Evolutionary conservation across 371 early-diverging fungal genomes (phyloP), one percentile per base, ranked within the genome.

Genomic region (Nematocida sp.): DNA sequence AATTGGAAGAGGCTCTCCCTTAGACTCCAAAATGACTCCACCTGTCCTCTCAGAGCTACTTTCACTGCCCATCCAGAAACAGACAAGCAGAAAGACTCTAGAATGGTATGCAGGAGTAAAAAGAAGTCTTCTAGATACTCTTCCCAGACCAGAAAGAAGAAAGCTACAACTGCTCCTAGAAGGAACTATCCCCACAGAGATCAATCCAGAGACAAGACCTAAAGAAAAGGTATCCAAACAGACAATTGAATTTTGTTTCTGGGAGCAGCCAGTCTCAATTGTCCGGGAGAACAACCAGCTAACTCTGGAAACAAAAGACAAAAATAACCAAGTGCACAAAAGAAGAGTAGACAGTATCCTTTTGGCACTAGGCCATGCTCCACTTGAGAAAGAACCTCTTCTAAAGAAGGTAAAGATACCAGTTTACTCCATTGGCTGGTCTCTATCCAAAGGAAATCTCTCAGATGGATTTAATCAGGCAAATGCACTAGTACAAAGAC

Each of bases 21-120:
- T 38, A 3, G 7, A 23, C 0, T 21, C 74, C 9, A 57, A 43
- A 23, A 60, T 70, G 21, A 70, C 74, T 31, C 32, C 9, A 19
- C 51, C 74, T 29, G 74, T 70, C 11, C 74, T 70, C 15, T 7
- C 74, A 7, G 47, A 70, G 53, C 17, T 57, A n/a, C 31, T 70
- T 27, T 25, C n/a, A 4, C 27, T 17, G 4, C 54, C 54, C 13
- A 11, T 54, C 9, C 29, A 54, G 37, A 35, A 11, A 51, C 13
- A n/a, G 51, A 13, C 13, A 7, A n/a, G n/a, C 13, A 21, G 25
- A 9, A 7, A 27, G 25, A 13, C 25, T 7, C 51, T n/a, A 9
- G 21, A 7, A 27, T 54, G 54, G 31, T 32, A 31, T 34, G 19
- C 9, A 25, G 5, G 19, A 15, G 23, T 5, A 49, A 5, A 11